Percentiles rank a stretch among this genome's conserved stretches.
Evolutionary conservation across 179 eudicot species (phyloP).

Genomic region (Camellia oleifera): DNA sequence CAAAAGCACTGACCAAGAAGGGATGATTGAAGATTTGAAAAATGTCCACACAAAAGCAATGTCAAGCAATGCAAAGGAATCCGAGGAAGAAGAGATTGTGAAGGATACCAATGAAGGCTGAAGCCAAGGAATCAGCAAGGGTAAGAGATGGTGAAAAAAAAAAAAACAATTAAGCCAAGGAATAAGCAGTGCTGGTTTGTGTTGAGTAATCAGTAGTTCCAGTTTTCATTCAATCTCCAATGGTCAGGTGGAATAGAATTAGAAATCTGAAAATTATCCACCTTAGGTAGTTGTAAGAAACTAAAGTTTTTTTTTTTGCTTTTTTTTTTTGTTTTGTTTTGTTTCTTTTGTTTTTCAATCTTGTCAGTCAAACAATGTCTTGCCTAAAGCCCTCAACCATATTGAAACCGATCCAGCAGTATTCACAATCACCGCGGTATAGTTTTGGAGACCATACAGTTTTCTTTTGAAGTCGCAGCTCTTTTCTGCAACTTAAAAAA

Average conservation of each 20-base stretch:
- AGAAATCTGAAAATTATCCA: background rate
- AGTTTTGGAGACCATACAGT: background rate
- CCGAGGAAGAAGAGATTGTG: background rate
- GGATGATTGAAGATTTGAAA: background rate
- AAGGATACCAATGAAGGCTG: no score
- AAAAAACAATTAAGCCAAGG: background rate
- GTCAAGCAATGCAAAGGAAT: constrained; percentile 12
- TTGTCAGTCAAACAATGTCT: background rate
- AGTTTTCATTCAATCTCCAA: background rate
- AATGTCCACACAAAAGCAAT: background rate
- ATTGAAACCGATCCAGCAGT: constrained; percentile 1
- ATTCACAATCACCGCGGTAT: background rate
- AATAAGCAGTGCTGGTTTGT: background rate
- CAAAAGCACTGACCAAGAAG: background rate
- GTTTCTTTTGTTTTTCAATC: background rate
- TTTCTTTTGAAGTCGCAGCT: background rate
- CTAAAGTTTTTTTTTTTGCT: background rate
- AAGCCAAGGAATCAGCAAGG: no score
- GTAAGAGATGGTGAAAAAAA: no score
- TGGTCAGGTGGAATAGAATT: background rate
- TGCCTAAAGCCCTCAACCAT: background rate
- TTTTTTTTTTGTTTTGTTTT: background rate
- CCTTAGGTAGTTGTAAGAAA: background rate
- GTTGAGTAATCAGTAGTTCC: background rate
- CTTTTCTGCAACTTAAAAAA: background rate